phyloP scores from a whole-genome alignment of 192 early-diverging fungal genomes.

The Coemansia sp. region DNA sequence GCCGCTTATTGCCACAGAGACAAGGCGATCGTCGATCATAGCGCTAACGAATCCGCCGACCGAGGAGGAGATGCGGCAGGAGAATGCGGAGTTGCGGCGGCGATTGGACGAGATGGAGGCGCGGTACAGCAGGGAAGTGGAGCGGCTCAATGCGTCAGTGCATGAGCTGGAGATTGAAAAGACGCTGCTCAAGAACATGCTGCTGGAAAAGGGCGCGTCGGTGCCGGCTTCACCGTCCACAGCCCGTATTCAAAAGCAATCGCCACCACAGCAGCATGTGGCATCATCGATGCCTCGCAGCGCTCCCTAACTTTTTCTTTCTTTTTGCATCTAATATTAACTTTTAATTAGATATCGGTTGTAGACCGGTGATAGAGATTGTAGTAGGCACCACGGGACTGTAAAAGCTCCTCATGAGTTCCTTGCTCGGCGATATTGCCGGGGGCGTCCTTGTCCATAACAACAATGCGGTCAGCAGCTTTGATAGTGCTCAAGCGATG shows the following conservation, averaged over 20 bases:
- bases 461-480: slow-evolving; percentile 74
- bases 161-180: slow-evolving; percentile 50
- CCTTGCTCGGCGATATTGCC: slow-evolving; percentile 56
- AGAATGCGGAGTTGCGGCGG: slow-evolving; percentile 44
- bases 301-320: background rate
- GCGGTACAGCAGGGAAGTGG: slow-evolving; percentile 30
- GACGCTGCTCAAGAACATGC: slow-evolving; percentile 45
- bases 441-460: slow-evolving; percentile 54
- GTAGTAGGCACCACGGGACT: slow-evolving; percentile 45
- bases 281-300: slow-evolving; percentile 3
- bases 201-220: slow-evolving; percentile 25
- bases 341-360: background rate
- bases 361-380: slow-evolving; percentile 14
- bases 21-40: slow-evolving; percentile 48
- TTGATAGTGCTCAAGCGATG: slow-evolving; percentile 80
- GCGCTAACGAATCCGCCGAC: slow-evolving; percentile 49
- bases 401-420: slow-evolving; percentile 46
- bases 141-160: slow-evolving; percentile 23
- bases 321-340: slow-evolving; percentile 1
- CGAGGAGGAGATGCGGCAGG: slow-evolving; percentile 34
- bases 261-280: background rate
- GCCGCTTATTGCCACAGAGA: slow-evolving; percentile 10
- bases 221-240: slow-evolving; percentile 13
- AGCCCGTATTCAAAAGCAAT: background rate
- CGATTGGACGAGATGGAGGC: slow-evolving; percentile 47